Evolutionary conservation across 345 rosid genomes (phyloP).

Genomic region (Brassica rapa): DNA sequence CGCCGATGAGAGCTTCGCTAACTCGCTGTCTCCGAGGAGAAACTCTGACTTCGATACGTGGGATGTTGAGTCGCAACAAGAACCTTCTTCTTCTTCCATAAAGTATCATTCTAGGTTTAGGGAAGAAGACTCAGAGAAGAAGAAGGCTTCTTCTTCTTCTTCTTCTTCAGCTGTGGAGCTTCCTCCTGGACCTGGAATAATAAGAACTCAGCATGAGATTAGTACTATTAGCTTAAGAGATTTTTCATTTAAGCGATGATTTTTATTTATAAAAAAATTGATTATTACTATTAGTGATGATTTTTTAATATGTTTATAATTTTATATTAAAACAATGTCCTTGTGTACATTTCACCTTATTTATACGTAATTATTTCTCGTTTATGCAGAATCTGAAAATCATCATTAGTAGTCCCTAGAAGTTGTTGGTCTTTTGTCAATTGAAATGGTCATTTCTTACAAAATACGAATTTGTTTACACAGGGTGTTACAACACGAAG

Average conservation of each 20-base stretch:
- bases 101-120: constrained; percentile 2
- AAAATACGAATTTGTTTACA: constrained; percentile 52
- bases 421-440: constrained; percentile 7
- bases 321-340: not conserved
- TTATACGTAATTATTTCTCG: not conserved
- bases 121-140: constrained; percentile 30
- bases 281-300: not conserved
- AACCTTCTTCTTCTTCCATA: constrained; percentile 17
- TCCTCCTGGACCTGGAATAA: not conserved
- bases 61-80: constrained; percentile 38
- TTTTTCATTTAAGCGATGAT: constrained; percentile 44
- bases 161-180: constrained; percentile 6
- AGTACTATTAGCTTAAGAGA: constrained; percentile 11
- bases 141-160: not conserved
- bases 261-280: not conserved
- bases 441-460: constrained; percentile 46
- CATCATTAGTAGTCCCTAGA: constrained; percentile 24
- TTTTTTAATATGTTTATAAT: not conserved
- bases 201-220: constrained; percentile 21
- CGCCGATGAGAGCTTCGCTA: constrained; percentile 22
- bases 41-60: constrained; percentile 30
- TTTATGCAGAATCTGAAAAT: too few relatives aligned
- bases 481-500: constrained; percentile 44
- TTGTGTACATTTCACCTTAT: not conserved
- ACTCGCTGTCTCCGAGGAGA: constrained; percentile 34